phyloP scores from a whole-genome alignment of 805 yeast species.

The Lipomyces chichibuensis region DNA sequence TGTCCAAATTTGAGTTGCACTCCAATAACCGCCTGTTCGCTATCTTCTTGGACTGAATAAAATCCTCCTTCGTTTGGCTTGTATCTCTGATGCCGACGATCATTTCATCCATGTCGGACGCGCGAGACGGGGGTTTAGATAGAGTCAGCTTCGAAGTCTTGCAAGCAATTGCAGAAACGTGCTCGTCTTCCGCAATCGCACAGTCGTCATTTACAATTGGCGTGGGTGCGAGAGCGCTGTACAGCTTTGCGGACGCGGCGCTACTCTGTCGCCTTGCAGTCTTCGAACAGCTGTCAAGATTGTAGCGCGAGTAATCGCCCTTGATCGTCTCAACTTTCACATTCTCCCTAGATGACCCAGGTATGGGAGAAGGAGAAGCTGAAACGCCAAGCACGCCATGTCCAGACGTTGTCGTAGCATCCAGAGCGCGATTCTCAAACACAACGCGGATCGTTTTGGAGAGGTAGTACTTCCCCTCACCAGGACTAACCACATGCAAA shows the following conservation, averaged over 20 bases:
- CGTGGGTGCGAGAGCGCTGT: background rate
- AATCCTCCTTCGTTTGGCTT: background rate
- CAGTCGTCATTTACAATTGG: background rate
- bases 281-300: background rate
- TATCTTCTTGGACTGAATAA: background rate
- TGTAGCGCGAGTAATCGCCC: constrained; percentile 21
- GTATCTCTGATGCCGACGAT: background rate
- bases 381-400: background rate
- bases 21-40: constrained; percentile 1
- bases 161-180: background rate
- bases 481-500: constrained; percentile 40
- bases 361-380: background rate
- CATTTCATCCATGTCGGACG: background rate
- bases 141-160: background rate
- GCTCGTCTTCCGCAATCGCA: constrained; percentile 1
- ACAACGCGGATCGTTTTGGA: constrained; percentile 41
- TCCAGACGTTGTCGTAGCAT: constrained; percentile 17
- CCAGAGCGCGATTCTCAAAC: constrained; percentile 39
- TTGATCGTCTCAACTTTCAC: constrained; percentile 21
- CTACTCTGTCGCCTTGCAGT: background rate
- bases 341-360: constrained; percentile 7
- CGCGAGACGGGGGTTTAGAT: background rate
- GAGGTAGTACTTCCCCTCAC: constrained; percentile 37
- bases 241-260: background rate
- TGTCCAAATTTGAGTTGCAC: background rate